phyloP scores from a whole-genome alignment of 2,329 filamentous ascomycete species.

The Stemphylium lycopersici region DNA sequence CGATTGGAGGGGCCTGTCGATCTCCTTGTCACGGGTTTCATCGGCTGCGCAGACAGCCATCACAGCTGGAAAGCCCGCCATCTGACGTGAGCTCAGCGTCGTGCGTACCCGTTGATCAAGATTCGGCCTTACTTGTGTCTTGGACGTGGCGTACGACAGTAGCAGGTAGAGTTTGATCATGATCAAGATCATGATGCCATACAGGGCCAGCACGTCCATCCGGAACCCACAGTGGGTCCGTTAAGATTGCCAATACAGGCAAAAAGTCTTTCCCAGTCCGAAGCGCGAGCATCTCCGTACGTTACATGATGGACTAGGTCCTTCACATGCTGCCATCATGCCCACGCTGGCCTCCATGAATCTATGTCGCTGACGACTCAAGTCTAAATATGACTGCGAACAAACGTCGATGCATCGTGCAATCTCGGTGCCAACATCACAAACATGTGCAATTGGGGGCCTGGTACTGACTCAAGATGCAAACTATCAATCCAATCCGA shows the following conservation, averaged over 20 bases:
- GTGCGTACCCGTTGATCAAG: not conserved
- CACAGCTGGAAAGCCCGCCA: slow-evolving; percentile 1
- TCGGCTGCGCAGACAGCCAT: not conserved
- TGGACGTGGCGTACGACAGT: not conserved
- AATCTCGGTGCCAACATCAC: not conserved
- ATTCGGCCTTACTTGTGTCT: no score
- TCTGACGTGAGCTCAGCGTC: not conserved
- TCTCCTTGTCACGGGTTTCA: slow-evolving; percentile 10
- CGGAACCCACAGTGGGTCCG: slow-evolving; percentile 12
- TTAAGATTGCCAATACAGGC: slow-evolving; percentile 27
- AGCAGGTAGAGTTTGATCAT: not conserved
- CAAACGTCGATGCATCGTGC: not conserved
- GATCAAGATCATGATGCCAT: slow-evolving; percentile 1
- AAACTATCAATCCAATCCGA: not conserved
- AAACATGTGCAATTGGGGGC: not conserved
- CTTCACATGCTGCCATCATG: not conserved
- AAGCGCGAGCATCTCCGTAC: slow-evolving; percentile 6
- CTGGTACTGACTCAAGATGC: slow-evolving; percentile 1
- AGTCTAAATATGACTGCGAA: no score
- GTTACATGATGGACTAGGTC: slow-evolving; percentile 8
- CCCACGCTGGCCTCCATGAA: not conserved
- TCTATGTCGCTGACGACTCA: not conserved
- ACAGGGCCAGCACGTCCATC: slow-evolving; percentile 2
- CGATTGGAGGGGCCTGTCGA: slow-evolving; percentile 3
- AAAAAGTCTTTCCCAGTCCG: slow-evolving; percentile 3